phyloP scores from a whole-genome alignment of 768 basidiomycete genomes.

The Clavulina sp. region DNA sequence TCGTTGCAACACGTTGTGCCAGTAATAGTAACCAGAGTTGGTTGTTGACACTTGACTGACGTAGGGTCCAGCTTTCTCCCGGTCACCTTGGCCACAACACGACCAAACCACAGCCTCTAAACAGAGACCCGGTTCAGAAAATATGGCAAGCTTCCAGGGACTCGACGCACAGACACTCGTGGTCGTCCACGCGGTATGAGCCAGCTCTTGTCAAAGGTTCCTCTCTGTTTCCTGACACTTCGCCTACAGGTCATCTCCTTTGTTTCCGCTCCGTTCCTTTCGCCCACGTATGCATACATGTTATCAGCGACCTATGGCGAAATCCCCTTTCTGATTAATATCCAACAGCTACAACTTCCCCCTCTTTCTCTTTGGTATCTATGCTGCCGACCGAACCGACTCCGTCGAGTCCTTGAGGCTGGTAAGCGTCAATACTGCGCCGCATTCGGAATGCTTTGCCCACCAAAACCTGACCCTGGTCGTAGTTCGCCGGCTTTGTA shows the following conservation, averaged over 20 bases:
- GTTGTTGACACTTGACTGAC: no score
- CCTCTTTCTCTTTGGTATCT: conserved; percentile 62
- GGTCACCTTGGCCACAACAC: no score
- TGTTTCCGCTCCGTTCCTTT: conserved; percentile 7
- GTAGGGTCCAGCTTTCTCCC: no score
- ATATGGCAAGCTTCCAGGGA: no score
- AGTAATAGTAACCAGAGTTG: no score
- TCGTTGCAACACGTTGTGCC: no score
- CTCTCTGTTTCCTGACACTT: no score
- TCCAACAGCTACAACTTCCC: conserved; percentile 47
- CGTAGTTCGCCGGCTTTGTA: conserved; percentile 48
- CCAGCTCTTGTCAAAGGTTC: no score
- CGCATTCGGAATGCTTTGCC: not conserved
- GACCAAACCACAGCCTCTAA: no score
- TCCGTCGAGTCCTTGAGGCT: conserved; percentile 44
- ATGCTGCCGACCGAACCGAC: conserved; percentile 53
- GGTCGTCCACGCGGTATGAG: no score
- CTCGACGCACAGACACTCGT: no score
- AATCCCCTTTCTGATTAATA: not conserved
- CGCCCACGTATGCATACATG: not conserved
- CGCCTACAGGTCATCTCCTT: conserved; percentile 8
- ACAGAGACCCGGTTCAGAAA: no score
- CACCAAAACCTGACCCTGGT: not conserved
- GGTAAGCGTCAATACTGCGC: conserved; percentile 27
- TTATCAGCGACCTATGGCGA: not conserved